Evolutionary conservation across 371 early-diverging fungal genomes (phyloP).

Genomic region (Mucor racemosus): DNA sequence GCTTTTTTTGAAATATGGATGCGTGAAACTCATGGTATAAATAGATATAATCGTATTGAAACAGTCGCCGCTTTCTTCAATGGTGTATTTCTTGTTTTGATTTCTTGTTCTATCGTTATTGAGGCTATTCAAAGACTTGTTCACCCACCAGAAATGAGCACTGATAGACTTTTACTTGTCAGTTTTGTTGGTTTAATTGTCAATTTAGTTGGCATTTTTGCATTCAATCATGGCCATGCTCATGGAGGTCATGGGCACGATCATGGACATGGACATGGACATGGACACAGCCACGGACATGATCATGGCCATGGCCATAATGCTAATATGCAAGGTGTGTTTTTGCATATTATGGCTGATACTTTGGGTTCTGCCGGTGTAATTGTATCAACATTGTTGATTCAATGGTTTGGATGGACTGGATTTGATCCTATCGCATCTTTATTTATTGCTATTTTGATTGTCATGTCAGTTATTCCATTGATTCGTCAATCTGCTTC

Average conservation of each 20-base stretch:
- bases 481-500: conserved; percentile 75
- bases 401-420: conserved; percentile 92
- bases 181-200: conserved; percentile 91
- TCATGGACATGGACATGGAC: conserved; percentile 42
- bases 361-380: conserved; percentile 97
- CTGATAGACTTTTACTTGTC: conserved; percentile 82
- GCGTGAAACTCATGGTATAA: conserved; percentile 31
- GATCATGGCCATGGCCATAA: conserved; percentile 38
- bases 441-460: conserved; percentile 87
- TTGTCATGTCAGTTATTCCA: conserved; percentile 85
- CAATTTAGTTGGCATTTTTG: conserved; percentile 91
- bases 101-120: conserved; percentile 86
- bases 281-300: conserved; percentile 66
- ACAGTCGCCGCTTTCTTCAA: conserved; percentile 93
- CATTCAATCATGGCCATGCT: conserved; percentile 85
- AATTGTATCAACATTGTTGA: conserved; percentile 87
- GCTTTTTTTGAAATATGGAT: background rate
- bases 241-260: conserved; percentile 75
- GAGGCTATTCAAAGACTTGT: conserved; percentile 90
- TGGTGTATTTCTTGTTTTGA: conserved; percentile 86
- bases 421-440: conserved; percentile 95
- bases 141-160: conserved; percentile 87
- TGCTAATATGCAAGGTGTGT: conserved; percentile 90
- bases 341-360: conserved; percentile 94
- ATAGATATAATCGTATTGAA: conserved; percentile 88